Conservation (phyloP, 495 filamentous ascomycete genomes). For the Neurospora sp. region DNA sequence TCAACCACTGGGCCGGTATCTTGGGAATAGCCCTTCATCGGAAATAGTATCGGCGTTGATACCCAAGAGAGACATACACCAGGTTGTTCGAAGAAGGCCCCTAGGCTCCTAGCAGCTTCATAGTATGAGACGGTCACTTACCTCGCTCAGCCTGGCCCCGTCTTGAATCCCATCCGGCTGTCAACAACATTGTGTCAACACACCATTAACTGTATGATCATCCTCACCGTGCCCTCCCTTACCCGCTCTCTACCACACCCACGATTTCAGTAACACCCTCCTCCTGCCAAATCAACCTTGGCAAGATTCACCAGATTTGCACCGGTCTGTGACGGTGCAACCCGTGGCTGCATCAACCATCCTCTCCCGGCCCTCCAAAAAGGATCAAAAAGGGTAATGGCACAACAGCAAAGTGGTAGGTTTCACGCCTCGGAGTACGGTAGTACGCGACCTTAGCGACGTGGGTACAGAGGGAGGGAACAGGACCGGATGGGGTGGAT, state of each 20-base stretch:
- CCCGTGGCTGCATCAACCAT: background rate
- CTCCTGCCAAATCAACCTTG: background rate
- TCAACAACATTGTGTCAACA: background rate
- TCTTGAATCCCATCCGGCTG: background rate
- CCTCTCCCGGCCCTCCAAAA: background rate
- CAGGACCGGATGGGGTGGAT: background rate
- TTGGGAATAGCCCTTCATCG: background rate
- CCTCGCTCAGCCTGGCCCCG: background rate
- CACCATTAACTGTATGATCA: background rate
- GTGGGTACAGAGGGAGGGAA: background rate
- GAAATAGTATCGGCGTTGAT: background rate
- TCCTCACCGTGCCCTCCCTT: background rate
- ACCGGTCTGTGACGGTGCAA: background rate
- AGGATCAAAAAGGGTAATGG: background rate
- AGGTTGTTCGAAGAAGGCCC: background rate
- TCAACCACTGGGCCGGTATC: background rate
- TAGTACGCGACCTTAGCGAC: background rate
- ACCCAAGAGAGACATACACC: background rate
- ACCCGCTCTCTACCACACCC: background rate
- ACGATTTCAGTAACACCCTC: background rate
- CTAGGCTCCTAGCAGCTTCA: too few relatives aligned
- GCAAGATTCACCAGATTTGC: background rate
- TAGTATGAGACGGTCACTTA: background rate
- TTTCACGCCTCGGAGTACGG: background rate
- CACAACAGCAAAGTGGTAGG: background rate